These are phyloP conservation scores for Austroboletus niveus DNA, from an alignment of 1,284 basidiomycete genomes.

Conservation along the genomic window DNA sequence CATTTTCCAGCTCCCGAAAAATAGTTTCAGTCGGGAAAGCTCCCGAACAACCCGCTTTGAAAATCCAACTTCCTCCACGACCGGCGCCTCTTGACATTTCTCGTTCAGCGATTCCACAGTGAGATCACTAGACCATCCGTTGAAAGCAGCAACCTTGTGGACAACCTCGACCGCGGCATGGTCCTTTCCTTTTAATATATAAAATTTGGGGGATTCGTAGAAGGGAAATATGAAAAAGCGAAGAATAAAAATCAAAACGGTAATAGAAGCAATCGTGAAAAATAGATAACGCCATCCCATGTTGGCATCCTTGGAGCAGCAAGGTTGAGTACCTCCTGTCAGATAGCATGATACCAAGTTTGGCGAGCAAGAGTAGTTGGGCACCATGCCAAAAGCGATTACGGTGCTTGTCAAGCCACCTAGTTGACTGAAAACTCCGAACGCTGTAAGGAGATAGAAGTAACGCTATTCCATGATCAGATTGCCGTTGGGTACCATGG, in stretches of 20 bases:
- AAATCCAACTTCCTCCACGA: background rate
- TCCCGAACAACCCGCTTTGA: constrained; percentile 6
- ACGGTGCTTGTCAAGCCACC: constrained; percentile 1
- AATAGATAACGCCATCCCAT: constrained; percentile 23
- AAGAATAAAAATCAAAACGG: constrained; percentile 13
- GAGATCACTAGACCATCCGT: constrained; percentile 10
- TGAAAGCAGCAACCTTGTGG: constrained; percentile 18
- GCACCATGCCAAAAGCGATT: constrained; percentile 12
- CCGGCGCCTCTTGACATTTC: constrained; percentile 2
- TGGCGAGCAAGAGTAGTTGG: constrained; percentile 14
- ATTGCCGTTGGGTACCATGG: background rate
- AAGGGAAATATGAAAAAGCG: constrained; percentile 21
- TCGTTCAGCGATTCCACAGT: constrained; percentile 19
- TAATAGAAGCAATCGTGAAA: constrained; percentile 13
- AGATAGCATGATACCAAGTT: constrained; percentile 13
- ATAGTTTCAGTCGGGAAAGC: constrained; percentile 9
- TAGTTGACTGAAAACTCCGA: constrained; percentile 9
- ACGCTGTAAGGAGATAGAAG: constrained; percentile 19
- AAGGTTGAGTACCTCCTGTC: constrained; percentile 11
- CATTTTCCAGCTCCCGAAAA: constrained; percentile 15
- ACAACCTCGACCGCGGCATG: constrained; percentile 15
- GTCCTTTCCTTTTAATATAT: constrained; percentile 17
- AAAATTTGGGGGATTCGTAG: constrained; percentile 18
- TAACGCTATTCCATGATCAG: constrained; percentile 4
- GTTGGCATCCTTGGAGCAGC: constrained; percentile 15